A percentile compares a stretch with the other conserved stretches of the same genome.
Conservation (phyloP, 768 basidiomycete genomes). For the Suillus luteus region DNA sequence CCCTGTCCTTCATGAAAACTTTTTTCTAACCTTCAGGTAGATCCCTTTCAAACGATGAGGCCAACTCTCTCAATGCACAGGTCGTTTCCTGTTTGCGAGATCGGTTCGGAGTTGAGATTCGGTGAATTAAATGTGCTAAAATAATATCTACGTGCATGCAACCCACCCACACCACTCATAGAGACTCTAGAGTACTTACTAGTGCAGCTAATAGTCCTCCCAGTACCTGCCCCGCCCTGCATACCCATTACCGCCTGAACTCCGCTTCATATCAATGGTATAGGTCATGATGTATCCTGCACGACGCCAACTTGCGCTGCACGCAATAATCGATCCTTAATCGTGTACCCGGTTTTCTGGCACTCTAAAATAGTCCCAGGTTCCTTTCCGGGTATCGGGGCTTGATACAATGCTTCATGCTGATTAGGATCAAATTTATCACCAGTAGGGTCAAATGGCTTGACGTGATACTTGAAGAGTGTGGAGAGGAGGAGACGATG, state of each 20-base stretch:
- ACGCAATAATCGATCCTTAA: conserved; percentile 90
- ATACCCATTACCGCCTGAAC: conserved; percentile 5
- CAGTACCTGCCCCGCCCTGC: conserved; percentile 8
- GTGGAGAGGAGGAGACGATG: conserved; percentile 88
- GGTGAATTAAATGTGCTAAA: conserved; percentile 55
- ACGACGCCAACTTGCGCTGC: conserved; percentile 97
- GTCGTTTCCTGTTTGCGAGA: conserved; percentile 58
- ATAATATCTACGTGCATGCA: conserved; percentile 35
- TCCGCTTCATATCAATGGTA: background rate
- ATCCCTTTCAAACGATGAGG: conserved; percentile 87
- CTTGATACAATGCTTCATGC: conserved; percentile 95
- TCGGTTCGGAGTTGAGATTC: conserved; percentile 83
- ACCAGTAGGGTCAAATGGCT: conserved; percentile 88
- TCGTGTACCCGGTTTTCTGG: conserved; percentile 88
- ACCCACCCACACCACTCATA: conserved; percentile 22
- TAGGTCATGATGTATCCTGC: conserved; percentile 54
- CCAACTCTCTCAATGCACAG: conserved; percentile 73
- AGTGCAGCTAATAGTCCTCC: conserved; percentile 20
- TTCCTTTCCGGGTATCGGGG: conserved; percentile 85
- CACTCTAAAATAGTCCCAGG: conserved; percentile 90
- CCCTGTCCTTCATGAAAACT: background rate
- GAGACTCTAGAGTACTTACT: conserved; percentile 31
- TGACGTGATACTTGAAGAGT: conserved; percentile 89
- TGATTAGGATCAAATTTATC: conserved; percentile 93
- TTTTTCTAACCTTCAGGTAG: conserved; percentile 39